phyloP scores from a whole-genome alignment of 2,329 filamentous ascomycete genomes.

The Aspergillus ochraceoroseus region DNA sequence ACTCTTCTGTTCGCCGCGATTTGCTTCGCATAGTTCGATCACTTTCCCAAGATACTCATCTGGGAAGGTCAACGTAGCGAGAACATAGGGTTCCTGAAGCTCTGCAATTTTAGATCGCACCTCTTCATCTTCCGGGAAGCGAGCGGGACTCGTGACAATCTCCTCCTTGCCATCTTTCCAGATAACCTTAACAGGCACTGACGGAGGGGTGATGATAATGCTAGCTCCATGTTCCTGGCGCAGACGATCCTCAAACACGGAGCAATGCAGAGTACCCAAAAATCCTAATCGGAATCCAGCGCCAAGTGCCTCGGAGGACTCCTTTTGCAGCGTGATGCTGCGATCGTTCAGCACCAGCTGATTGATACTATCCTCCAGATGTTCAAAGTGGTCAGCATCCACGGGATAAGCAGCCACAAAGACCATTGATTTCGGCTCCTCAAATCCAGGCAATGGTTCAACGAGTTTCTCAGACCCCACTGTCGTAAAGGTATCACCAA shows the following conservation, averaged over 20 bases:
- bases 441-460: slow-evolving; percentile 81
- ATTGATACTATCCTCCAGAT: slow-evolving; percentile 87
- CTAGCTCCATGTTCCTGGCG: slow-evolving; percentile 90
- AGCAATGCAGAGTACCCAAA: slow-evolving; percentile 93
- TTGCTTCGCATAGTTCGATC: slow-evolving; percentile 89
- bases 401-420: slow-evolving; percentile 96
- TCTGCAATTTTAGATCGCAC: slow-evolving; percentile 54
- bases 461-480: slow-evolving; percentile 71
- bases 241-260: slow-evolving; percentile 95
- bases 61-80: slow-evolving; percentile 80
- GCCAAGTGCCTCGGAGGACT: slow-evolving; percentile 87
- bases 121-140: slow-evolving; percentile 73
- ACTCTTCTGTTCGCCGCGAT: slow-evolving; percentile 79
- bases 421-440: slow-evolving; percentile 97
- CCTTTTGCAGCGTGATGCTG: slow-evolving; percentile 88
- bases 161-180: slow-evolving; percentile 72
- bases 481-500: slow-evolving; percentile 90
- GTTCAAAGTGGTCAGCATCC: slow-evolving; percentile 79
- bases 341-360: slow-evolving; percentile 93
- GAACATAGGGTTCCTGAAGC: slow-evolving; percentile 69
- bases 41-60: slow-evolving; percentile 91
- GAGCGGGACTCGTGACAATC: slow-evolving; percentile 76
- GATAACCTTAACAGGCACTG: slow-evolving; percentile 82
- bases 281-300: slow-evolving; percentile 94
- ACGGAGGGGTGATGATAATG: slow-evolving; percentile 95